Evolutionary conservation across 2,329 filamentous ascomycete genomes (phyloP).

Genomic region (Hypoxylon sp.): DNA sequence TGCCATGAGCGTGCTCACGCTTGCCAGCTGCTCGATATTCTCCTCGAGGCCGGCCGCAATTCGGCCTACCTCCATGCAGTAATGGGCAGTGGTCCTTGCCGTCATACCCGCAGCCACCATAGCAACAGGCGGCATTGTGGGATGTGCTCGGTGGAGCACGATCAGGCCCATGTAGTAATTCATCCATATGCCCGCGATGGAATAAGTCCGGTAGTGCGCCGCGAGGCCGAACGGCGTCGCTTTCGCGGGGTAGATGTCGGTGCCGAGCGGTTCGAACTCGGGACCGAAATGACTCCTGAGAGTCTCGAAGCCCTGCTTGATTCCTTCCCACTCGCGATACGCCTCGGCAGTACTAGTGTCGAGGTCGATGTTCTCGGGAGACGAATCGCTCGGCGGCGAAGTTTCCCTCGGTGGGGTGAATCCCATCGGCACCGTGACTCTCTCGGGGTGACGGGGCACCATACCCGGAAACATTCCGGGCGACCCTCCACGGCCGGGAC

Average conservation of each 20-base stretch:
- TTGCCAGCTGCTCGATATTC: slow-evolving; percentile 65
- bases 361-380: slow-evolving; percentile 69
- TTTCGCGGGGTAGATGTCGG: slow-evolving; percentile 74
- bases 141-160: slow-evolving; percentile 84
- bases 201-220: slow-evolving; percentile 85
- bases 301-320: slow-evolving; percentile 77
- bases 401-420: slow-evolving; percentile 66
- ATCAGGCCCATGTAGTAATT: slow-evolving; percentile 90
- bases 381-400: slow-evolving; percentile 60
- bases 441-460: slow-evolving; percentile 64
- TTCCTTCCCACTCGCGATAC: slow-evolving; percentile 82
- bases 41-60: slow-evolving; percentile 81
- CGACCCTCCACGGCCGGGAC: slow-evolving; percentile 64
- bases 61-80: slow-evolving; percentile 82
- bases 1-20: slow-evolving; percentile 82
- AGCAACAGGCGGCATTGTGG: slow-evolving; percentile 90
- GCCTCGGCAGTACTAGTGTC: slow-evolving; percentile 78
- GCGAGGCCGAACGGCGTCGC: slow-evolving; percentile 86
- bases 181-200: slow-evolving; percentile 90
- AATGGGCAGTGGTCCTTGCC: slow-evolving; percentile 77
- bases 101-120: slow-evolving; percentile 88
- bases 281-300: slow-evolving; percentile 77
- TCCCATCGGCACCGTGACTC: slow-evolving; percentile 66
- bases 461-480: slow-evolving; percentile 69
- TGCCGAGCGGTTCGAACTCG: slow-evolving; percentile 81